A percentile compares a stretch with the other conserved stretches of the same genome.
Evolutionary conservation across 345 rosid species (phyloP).

Genomic region (Heritiera fomes): DNA sequence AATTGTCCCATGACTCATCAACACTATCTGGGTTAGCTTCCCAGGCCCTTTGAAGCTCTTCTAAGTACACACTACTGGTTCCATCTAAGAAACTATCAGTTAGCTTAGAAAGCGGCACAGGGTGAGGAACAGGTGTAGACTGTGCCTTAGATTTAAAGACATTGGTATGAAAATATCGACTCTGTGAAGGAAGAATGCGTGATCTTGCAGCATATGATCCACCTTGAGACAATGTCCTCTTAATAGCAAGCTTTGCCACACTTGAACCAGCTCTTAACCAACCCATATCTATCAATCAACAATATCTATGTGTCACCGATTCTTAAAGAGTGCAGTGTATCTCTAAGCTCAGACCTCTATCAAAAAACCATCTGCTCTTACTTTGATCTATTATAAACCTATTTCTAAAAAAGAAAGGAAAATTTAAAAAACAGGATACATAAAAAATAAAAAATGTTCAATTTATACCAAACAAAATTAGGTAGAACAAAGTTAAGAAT

Average conservation of each 20-base stretch:
- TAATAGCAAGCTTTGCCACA: constrained; percentile 59
- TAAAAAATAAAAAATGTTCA: not conserved
- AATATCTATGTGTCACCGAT: not conserved
- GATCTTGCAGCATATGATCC: constrained; percentile 47
- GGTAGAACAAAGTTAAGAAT: too few relatives aligned
- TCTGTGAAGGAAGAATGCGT: constrained; percentile 41
- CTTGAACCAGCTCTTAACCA: constrained; percentile 69
- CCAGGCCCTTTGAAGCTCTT: too few relatives aligned
- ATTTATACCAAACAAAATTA: not conserved
- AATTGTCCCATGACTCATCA: constrained; percentile 83
- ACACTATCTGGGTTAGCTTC: constrained; percentile 53
- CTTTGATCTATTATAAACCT: not conserved
- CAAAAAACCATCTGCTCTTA: not conserved
- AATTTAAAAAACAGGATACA: not conserved
- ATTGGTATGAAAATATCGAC: constrained; percentile 48
- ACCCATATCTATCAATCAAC: constrained; percentile 43
- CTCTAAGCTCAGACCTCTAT: not conserved
- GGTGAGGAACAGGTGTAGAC: constrained; percentile 64
- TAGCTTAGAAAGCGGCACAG: constrained; percentile 73
- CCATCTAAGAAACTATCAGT: constrained; percentile 69
- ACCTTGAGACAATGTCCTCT: constrained; percentile 53
- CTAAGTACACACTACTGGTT: too few relatives aligned
- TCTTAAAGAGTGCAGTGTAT: not conserved
- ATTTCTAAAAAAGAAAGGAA: not conserved
- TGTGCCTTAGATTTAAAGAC: constrained; percentile 53